phyloP scores from a whole-genome alignment of 768 basidiomycete genomes.

The Hypholoma sublateritium region DNA sequence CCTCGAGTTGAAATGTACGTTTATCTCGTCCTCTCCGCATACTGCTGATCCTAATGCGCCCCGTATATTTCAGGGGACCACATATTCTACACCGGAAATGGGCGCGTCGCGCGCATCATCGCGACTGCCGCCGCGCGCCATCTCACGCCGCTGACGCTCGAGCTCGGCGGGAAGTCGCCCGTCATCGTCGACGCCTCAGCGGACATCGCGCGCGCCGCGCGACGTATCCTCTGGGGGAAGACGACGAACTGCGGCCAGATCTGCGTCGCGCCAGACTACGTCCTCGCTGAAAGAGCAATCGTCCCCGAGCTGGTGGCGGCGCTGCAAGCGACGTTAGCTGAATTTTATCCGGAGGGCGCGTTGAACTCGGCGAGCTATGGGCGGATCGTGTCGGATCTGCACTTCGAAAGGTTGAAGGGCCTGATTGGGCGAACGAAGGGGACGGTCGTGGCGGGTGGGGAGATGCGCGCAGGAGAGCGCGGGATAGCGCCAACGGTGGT shows the following conservation, averaged over 20 bases:
- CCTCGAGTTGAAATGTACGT: slow-evolving; percentile 42
- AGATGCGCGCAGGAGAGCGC: slow-evolving; percentile 28
- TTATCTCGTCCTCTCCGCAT: too few species aligned
- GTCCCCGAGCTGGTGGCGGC: slow-evolving; percentile 48
- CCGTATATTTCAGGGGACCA: slow-evolving; percentile 26
- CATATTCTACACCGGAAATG: slow-evolving; percentile 50
- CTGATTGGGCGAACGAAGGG: slow-evolving; percentile 58
- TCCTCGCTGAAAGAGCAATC: slow-evolving; percentile 36
- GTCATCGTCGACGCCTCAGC: slow-evolving; percentile 36
- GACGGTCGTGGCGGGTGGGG: slow-evolving; percentile 48
- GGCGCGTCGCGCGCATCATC: slow-evolving; percentile 46
- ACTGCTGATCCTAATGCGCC: background rate
- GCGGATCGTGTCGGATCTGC: slow-evolving; percentile 52
- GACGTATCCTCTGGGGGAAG: slow-evolving; percentile 69
- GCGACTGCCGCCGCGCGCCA: slow-evolving; percentile 52
- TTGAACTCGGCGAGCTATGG: slow-evolving; percentile 42
- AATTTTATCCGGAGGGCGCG: slow-evolving; percentile 57
- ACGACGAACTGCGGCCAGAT: slow-evolving; percentile 66
- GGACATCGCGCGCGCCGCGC: slow-evolving; percentile 51
- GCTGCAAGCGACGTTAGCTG: slow-evolving; percentile 39
- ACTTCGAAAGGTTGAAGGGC: slow-evolving; percentile 52
- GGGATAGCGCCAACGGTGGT: slow-evolving; percentile 65
- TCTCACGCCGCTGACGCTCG: slow-evolving; percentile 55
- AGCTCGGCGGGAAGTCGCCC: slow-evolving; percentile 55
- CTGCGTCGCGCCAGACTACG: slow-evolving; percentile 59